Evolutionary conservation across 2,329 filamentous ascomycete species (phyloP), one percentile per base, ranked within the genome.

Genomic region (Ophioceras dolichostomum): DNA sequence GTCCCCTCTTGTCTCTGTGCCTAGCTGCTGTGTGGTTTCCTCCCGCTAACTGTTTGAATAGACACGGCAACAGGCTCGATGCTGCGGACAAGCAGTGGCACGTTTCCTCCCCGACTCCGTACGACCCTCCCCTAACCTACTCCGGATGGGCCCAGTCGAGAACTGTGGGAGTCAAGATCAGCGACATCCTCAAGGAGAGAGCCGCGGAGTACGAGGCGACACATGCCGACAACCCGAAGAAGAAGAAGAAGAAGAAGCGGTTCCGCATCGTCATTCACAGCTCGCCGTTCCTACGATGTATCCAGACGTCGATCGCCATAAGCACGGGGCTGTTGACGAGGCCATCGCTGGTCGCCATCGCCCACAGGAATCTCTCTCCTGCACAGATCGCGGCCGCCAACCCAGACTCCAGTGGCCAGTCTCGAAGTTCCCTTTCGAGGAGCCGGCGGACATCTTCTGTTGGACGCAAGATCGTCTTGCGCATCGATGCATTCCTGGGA

Each of bases 11-110:
- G 27, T 36, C n/a, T 13, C 2, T 13, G 20, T 14, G 22, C 29
- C 14, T 12, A 22, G 27, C 21, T 18, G 14, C 9, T 22, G 20
- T 34, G 14, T 27, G 31, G 24, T 42, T 32, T 36, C 30, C n/a
- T 6, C 14, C 31, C 13, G 8, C 27, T n/a, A 17, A 6, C 18
- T 16, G 4, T 8, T 4, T 10, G 16, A 31, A 29, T 41, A 79
- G 91, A 60, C 91, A 98, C 59, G 91, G 91, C 52, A 84, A 88
- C 49, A 82, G 91, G 47, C 79, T 98, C 40, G 91, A 98, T 58
- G 86, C 86, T 39, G 87, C 88, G 43, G 88, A 98, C 67, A 87
- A 88, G 56, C 77, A 85, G 57, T 98, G 91, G 91, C 86, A 95
- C 58, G 71, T 94, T 38, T 83, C 83, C 21, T 94, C 91, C 5